These are phyloP conservation scores for Xylaria digitata DNA, from an alignment of 2,329 filamentous ascomycete species.

Conservation along the genomic window DNA sequence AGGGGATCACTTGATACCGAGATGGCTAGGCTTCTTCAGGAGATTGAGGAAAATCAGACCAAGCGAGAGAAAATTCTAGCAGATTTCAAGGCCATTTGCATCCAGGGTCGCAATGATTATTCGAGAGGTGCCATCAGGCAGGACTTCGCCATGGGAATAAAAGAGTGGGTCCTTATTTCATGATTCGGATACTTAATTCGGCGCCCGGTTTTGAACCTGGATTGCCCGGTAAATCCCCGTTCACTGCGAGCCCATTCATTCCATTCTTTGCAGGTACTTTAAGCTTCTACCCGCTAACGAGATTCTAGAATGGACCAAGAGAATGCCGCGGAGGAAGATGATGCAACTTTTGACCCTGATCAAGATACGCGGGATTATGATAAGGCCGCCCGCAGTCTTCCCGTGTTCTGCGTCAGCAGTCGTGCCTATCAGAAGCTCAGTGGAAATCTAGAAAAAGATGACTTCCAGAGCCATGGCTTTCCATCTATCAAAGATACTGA, in stretches of 20 bases:
- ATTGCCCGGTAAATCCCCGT: not conserved
- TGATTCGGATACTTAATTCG: not conserved
- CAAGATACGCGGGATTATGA: slow-evolving; percentile 68
- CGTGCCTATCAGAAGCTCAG: slow-evolving; percentile 71
- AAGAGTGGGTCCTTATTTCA: slow-evolving; percentile 55
- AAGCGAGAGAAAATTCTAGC: slow-evolving; percentile 46
- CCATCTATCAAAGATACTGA: slow-evolving; percentile 64
- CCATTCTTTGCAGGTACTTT: not conserved
- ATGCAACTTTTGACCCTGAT: slow-evolving; percentile 65
- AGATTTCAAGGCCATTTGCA: slow-evolving; percentile 56
- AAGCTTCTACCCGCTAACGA: slow-evolving; percentile 16
- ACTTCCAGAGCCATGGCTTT: slow-evolving; percentile 62
- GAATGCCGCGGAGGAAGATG: slow-evolving; percentile 61
- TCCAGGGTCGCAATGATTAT: slow-evolving; percentile 67
- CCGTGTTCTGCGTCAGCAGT: slow-evolving; percentile 74
- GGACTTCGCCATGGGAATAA: slow-evolving; percentile 70
- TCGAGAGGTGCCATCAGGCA: slow-evolving; percentile 64
- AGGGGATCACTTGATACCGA: slow-evolving; percentile 45
- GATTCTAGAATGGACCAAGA: slow-evolving; percentile 64
- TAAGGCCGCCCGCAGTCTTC: slow-evolving; percentile 63
- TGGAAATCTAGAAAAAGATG: slow-evolving; percentile 65
- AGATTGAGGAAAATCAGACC: slow-evolving; percentile 49
- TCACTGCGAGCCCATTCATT: not conserved
- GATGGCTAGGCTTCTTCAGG: slow-evolving; percentile 51
- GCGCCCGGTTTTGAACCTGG: too few relatives aligned